Base-by-base conservation (phyloP, 352 stramenopile species). In the Pythium aristosporum region DNA sequence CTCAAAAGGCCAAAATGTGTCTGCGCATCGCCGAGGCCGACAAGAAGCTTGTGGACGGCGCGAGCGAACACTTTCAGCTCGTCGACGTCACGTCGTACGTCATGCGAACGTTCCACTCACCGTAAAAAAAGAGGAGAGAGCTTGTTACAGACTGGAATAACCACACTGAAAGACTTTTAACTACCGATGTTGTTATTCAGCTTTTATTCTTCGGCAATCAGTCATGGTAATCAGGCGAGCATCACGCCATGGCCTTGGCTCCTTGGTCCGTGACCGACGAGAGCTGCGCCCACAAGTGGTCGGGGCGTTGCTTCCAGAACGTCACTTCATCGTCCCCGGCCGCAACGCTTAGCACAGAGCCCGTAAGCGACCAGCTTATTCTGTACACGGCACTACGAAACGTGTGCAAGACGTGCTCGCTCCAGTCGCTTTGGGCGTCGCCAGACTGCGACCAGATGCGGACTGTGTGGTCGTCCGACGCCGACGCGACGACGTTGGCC, bases 41-140 rank as follows among this genome's bases (percentile, higher is more conserved):
- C 80, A 98, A 98, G 73, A 92, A 89, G 58, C 90, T 99, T 47
- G 89, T 98, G 13, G 96, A 99, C 68, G 96, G 96, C 23, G 94
- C 91, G 15, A 98, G 97, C 77, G 97, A 99, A 65, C 80, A 96
- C 59, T 94, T 99, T 71, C 96, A 99, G 75, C 79, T 99, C 46
- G 83, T 99, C 73, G 92, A 98, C 64, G 90, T 99, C 18, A 85
- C 82, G 53, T 92, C 87, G 12, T 91, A 82, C 65, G 85, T 96
- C 51, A 92, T 95, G 82, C 77, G 82, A 42, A 68, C 81, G 15
- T 93, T 87, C 62, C 77, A 93, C 68, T 64, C 69, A 41, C 53
- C 60, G 42, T 78, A 67, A 50, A 60, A 20, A 34, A 34, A n/a
- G 5, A 21, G 21, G 39, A 46, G 5, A 21, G 15, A 18, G 11